Conservation (phyloP, 2,329 filamentous ascomycete genomes). For the Pseudocercospora fuligena region DNA sequence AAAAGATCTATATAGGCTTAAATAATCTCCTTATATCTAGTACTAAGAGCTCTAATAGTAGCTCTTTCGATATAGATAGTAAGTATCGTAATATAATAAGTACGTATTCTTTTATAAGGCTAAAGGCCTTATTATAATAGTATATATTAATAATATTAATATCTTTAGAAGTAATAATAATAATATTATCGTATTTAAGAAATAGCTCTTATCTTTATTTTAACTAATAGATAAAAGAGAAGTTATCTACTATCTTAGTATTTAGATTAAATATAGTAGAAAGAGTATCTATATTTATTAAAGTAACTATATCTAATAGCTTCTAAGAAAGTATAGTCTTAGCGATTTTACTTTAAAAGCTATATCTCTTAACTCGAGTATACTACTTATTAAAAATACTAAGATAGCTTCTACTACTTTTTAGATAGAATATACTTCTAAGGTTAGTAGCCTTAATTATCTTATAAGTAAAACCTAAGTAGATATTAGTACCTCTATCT, state of each 20-base stretch:
- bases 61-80: background rate
- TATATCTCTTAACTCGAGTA: background rate
- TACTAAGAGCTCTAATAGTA: background rate
- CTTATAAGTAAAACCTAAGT: background rate
- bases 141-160: conserved; percentile 10
- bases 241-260: background rate
- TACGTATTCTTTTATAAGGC: conserved; percentile 2
- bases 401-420: background rate
- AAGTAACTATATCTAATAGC: background rate
- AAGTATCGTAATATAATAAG: conserved; percentile 5
- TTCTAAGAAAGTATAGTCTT: background rate
- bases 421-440: background rate
- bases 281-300: conserved; percentile 2
- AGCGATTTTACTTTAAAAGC: background rate
- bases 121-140: conserved; percentile 7
- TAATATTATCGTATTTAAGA: conserved; percentile 2
- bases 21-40: conserved; percentile 3
- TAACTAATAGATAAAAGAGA: background rate
- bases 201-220: conserved; percentile 1
- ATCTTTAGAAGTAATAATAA: conserved; percentile 1
- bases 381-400: background rate
- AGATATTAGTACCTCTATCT: background rate
- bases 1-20: conserved; percentile 3
- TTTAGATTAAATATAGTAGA: conserved; percentile 1
- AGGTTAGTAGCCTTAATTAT: conserved; percentile 1